phyloP scores from a whole-genome alignment of 1,284 basidiomycete species.

The Sanghuangporus sanghuang region DNA sequence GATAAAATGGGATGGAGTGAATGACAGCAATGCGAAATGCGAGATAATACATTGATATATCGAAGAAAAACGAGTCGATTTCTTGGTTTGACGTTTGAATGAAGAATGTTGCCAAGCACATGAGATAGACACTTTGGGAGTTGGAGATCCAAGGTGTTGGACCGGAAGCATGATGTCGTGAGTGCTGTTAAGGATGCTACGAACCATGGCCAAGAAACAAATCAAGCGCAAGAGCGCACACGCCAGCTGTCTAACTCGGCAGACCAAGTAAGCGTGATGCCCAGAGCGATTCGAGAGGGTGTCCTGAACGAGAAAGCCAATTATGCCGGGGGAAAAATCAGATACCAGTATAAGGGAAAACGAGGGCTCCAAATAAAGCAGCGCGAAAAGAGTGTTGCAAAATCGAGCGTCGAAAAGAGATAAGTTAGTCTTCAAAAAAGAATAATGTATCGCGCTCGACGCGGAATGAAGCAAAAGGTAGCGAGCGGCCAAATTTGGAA shows the following conservation, averaged over 20 bases:
- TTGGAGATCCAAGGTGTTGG: neutral
- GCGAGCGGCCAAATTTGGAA: neutral
- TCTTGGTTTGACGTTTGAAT: neutral
- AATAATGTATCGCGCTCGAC: conserved; percentile 20
- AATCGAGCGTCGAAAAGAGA: conserved; percentile 18
- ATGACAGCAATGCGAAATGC: conserved; percentile 17
- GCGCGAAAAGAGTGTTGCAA: conserved; percentile 5
- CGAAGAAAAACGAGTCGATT: neutral
- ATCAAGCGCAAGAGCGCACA: conserved; percentile 10
- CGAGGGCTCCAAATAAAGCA: neutral
- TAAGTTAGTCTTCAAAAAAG: conserved; percentile 18
- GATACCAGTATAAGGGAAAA: neutral
- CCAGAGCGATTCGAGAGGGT: conserved; percentile 9
- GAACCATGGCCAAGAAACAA: conserved; percentile 11
- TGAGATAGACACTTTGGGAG: conserved; percentile 9
- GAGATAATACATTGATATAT: conserved; percentile 14
- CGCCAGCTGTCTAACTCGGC: neutral
- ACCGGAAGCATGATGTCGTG: conserved; percentile 6
- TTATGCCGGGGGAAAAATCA: conserved; percentile 5
- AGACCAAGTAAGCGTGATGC: neutral
- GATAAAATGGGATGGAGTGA: neutral
- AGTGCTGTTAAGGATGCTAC: conserved; percentile 7
- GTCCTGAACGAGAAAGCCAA: conserved; percentile 17
- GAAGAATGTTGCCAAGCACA: conserved; percentile 8
- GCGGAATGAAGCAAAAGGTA: conserved; percentile 14